phyloP scores from a whole-genome alignment of 768 basidiomycete genomes.

The Lactarius sp. region DNA sequence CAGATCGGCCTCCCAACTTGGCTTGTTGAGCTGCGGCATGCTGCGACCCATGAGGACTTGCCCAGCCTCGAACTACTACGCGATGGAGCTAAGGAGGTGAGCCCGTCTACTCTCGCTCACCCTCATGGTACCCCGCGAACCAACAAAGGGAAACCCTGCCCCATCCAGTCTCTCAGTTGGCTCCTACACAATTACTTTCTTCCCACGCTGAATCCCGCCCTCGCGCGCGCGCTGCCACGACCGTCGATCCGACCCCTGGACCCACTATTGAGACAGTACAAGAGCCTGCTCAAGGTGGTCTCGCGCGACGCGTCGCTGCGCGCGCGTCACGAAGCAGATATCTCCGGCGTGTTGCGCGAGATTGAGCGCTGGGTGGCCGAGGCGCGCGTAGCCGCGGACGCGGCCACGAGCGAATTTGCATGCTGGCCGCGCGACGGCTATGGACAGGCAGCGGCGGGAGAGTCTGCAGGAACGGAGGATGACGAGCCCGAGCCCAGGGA shows the following conservation, averaged over 20 bases:
- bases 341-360: conserved; percentile 49
- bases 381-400: conserved; percentile 55
- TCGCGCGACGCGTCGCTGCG: conserved; percentile 61
- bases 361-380: conserved; percentile 80
- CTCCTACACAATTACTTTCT: conserved; percentile 80
- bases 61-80: conserved; percentile 78
- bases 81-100: conserved; percentile 69
- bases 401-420: conserved; percentile 38
- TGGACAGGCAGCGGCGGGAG: conserved; percentile 8
- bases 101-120: not conserved
- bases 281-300: conserved; percentile 55
- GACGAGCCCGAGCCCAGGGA: conserved; percentile 51
- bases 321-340: conserved; percentile 45
- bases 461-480: conserved; percentile 23
- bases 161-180: conserved; percentile 70
- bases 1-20: conserved; percentile 83
- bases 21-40: conserved; percentile 91
- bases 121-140: not conserved
- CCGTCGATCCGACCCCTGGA: conserved; percentile 49
- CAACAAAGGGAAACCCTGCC: too few relatives aligned
- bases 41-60: conserved; percentile 92
- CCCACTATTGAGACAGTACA: conserved; percentile 73
- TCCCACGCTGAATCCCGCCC: conserved; percentile 56
- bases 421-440: conserved; percentile 36
- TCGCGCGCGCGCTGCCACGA: conserved; percentile 31